These are phyloP conservation scores for Rhizophora mangle DNA, from an alignment of 345 rosid species.

Conservation along the genomic window DNA sequence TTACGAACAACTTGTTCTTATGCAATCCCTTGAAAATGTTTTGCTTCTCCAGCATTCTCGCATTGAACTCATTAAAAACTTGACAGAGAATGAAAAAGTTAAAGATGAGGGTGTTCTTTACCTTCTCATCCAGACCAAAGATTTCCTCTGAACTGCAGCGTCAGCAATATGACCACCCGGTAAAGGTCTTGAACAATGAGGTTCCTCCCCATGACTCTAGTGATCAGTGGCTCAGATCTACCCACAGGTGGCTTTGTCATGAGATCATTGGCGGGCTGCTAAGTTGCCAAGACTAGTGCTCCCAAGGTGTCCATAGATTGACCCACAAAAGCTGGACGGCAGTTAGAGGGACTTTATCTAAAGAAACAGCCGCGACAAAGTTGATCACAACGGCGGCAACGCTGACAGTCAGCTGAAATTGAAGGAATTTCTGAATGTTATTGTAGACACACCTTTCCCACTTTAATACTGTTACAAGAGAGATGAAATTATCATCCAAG, in stretches of 20 bases:
- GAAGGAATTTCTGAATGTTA: slow-evolving; percentile 67
- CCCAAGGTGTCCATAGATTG: slow-evolving; percentile 93
- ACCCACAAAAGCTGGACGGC: slow-evolving; percentile 97
- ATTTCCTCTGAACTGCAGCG: slow-evolving; percentile 64
- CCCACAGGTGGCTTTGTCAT: slow-evolving; percentile 59
- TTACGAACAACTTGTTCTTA: slow-evolving; percentile 58
- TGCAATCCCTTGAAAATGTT: slow-evolving; percentile 69
- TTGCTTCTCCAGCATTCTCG: slow-evolving; percentile 72
- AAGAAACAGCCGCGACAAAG: slow-evolving; percentile 60
- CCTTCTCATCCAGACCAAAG: slow-evolving; percentile 42
- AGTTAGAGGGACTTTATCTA: slow-evolving; percentile 83
- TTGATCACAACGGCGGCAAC: slow-evolving; percentile 63
- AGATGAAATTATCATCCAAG: slow-evolving; percentile 31
- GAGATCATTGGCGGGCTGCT: slow-evolving; percentile 71
- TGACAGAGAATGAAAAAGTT: slow-evolving; percentile 84
- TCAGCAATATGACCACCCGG: slow-evolving; percentile 62
- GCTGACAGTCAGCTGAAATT: slow-evolving; percentile 63
- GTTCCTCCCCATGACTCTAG: slow-evolving; percentile 28
- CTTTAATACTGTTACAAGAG: slow-evolving; percentile 38
- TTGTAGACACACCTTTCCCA: slow-evolving; percentile 70
- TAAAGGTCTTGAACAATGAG: slow-evolving; percentile 17
- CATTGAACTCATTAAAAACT: slow-evolving; percentile 84
- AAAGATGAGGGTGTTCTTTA: slow-evolving; percentile 79
- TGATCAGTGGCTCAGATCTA: slow-evolving; percentile 33
- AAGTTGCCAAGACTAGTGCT: slow-evolving; percentile 85